phyloP scores from a whole-genome alignment of 108 stramenopile species.

The Craspedostauros australis region DNA sequence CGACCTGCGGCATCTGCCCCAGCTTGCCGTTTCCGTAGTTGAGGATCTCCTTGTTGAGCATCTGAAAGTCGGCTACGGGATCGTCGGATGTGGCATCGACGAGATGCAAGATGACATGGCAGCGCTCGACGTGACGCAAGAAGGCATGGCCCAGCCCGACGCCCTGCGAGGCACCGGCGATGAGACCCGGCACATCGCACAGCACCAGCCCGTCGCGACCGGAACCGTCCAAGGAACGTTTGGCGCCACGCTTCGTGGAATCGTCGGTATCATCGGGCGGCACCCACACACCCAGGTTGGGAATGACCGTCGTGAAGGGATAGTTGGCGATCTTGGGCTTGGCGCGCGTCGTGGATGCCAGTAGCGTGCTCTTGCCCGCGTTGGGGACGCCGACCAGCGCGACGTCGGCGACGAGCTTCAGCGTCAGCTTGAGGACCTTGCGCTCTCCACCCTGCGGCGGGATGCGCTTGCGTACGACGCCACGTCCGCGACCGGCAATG shows the following conservation, averaged over 20 bases:
- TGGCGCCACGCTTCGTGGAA: conserved; percentile 8
- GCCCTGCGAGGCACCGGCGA: conserved; percentile 84
- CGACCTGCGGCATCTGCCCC: conserved; percentile 90
- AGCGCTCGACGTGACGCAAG: conserved; percentile 89
- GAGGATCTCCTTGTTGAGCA: conserved; percentile 89
- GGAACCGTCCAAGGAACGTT: conserved; percentile 15
- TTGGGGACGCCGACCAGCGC: conserved; percentile 94
- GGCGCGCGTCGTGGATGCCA: conserved; percentile 85
- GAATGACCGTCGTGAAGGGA: conserved; percentile 93
- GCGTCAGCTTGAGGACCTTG: conserved; percentile 72
- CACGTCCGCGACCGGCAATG: conserved; percentile 50
- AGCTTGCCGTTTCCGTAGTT: conserved; percentile 87
- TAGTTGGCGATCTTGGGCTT: conserved; percentile 97
- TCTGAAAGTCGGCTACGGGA: conserved; percentile 86
- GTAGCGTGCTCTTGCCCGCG: conserved; percentile 92
- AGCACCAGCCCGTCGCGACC: conserved; percentile 80
- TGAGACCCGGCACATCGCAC: conserved; percentile 90
- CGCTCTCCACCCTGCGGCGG: conserved; percentile 73
- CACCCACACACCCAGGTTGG: conserved; percentile 93
- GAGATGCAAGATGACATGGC: conserved; percentile 91
- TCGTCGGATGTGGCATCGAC: conserved; percentile 88
- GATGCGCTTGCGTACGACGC: conserved; percentile 58
- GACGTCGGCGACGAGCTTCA: conserved; percentile 97
- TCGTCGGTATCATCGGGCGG: conserved; percentile 30
- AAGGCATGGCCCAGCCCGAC: conserved; percentile 90